Base-by-base conservation (phyloP, 2,329 filamentous ascomycete genomes). In the Capronia epimyces region DNA sequence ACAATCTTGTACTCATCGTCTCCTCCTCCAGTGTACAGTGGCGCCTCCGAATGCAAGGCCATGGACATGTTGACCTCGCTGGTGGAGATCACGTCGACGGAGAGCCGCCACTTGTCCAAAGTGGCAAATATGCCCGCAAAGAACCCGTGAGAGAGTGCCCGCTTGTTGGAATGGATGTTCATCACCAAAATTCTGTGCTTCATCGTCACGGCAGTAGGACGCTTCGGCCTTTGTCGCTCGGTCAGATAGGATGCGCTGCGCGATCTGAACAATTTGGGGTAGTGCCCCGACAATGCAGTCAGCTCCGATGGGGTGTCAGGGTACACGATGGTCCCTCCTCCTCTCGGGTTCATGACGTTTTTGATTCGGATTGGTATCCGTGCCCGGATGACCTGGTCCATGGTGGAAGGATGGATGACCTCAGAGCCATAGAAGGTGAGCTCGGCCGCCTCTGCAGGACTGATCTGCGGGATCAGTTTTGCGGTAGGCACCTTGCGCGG, bases 371-470 rank as follows among this genome's bases (percentile, higher is more conserved):
- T 83, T 2, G 81, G 81, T 50, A 84, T 84, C 64, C 74, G 74
- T 29, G 81, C 81, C 44, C 75, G 76, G 55, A 84, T 83, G 49
- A 83, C 80, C 71, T 97, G 93, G 71, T 97, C 91, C 90, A 98
- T 97, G 63, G 93, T 98, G 66, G 96, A 86, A 59, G 95, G 93
- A 67, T 98, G 93, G 62, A 98, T 98, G 65, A 98, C 93, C 69
- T 98, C 93, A 55, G 90, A 90, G 56, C 87, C 87, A 67, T 91
- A 93, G 65, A 91, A 93, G 1, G 93, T 97, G 72, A 98, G 75
- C 69, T 98, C 93, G 10, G 93, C 91, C 1, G 93, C 93, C 70
- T 98, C 93, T 8, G 89, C 86, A 0, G 93, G 93, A 2, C 91
- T 96, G 66, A 98, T 95, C 47, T 84, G 84, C 9, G 84, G 73